Percentiles rank a stretch among this genome's conserved stretches.
Evolutionary conservation across 495 filamentous ascomycete genomes (phyloP).

Genomic region (Staphylotrichum tortipilum): DNA sequence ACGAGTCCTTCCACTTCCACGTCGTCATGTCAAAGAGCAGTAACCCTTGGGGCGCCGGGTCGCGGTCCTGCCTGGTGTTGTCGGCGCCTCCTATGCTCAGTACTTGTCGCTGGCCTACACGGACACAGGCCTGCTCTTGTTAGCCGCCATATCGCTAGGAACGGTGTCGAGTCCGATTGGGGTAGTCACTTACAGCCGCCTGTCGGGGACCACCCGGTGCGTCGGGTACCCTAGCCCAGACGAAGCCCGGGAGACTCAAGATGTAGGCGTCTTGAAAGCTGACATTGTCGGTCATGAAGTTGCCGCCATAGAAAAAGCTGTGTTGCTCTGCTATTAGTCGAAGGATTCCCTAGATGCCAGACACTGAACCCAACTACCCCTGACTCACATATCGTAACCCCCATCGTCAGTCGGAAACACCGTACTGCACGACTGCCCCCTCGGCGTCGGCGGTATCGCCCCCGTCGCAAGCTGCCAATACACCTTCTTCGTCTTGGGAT

Average conservation of each 20-base stretch:
- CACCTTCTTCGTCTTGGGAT: conserved; percentile 27
- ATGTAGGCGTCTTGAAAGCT: conserved; percentile 28
- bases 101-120: conserved; percentile 33
- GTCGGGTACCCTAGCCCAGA: conserved; percentile 29
- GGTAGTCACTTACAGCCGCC: conserved; percentile 9
- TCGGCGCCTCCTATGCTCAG: conserved; percentile 29
- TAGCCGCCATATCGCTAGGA: neutral
- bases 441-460: conserved; percentile 9
- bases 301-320: conserved; percentile 33
- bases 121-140: conserved; percentile 14
- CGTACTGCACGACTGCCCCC: conserved; percentile 22
- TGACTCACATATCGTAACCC: conserved; percentile 25
- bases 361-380: neutral
- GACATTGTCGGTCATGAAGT: conserved; percentile 5
- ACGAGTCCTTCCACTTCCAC: conserved; percentile 30
- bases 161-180: no score
- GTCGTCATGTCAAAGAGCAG: conserved; percentile 35
- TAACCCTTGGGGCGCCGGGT: conserved; percentile 33
- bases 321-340: neutral
- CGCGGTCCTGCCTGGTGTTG: conserved; percentile 12
- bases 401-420: conserved; percentile 22
- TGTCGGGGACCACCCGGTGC: conserved; percentile 17
- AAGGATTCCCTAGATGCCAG: neutral
- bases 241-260: conserved; percentile 38
- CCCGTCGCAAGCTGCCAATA: conserved; percentile 29